Evolutionary conservation across 345 rosid species (phyloP), one percentile per base, ranked within the genome.

Genomic region (Murraya paniculata): DNA sequence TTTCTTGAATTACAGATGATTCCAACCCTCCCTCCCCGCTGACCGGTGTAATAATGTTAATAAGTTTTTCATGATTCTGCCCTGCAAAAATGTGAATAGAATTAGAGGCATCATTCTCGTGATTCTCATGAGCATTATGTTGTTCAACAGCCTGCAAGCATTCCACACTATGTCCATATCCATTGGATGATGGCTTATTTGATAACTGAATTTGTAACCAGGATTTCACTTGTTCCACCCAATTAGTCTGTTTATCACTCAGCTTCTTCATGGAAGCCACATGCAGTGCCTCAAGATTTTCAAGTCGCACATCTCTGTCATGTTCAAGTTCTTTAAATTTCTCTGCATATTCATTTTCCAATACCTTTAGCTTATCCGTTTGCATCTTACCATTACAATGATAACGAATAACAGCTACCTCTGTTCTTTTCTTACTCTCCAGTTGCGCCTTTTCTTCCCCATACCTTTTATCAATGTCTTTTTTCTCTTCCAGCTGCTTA

Each of bases 401-500:
- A 56, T 81, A 79, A 80, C 87, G 84, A 33, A 91, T 85, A 75
- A 94, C 78, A 69, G 90, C 89, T 65, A 78, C 84, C 77, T 91
- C 92, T 53, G 84, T n/a, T 66, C n/a, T 80, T 61, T 82, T 87
- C 30, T 55, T 71, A 11, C 27, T 80, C 84, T 90, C 92, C 56
- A 91, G 85, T 30, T 64, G 35, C 45, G 78, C 81, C 86, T 88
- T 91, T 55, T 84, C 88, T 48, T 81, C 84, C 66, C 89, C 87
- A 28, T 82, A 84, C 77, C 64, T 86, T 36, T 73, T 80, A n/a
- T 76, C 61, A 57, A 88, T 77, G 61, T 83, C 80, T 68, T 85
- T 79, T 79, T 71, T 89, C 78, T 87, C 86, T 74, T 67, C 79
- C 76, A 81, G 84, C 64, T 89, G 91, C 77, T 73, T 89, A 75